A percentile compares a stretch with the other conserved stretches of the same genome.
phyloP scores from a whole-genome alignment of 352 stramenopile genomes.

The Plasmopara muralis region DNA sequence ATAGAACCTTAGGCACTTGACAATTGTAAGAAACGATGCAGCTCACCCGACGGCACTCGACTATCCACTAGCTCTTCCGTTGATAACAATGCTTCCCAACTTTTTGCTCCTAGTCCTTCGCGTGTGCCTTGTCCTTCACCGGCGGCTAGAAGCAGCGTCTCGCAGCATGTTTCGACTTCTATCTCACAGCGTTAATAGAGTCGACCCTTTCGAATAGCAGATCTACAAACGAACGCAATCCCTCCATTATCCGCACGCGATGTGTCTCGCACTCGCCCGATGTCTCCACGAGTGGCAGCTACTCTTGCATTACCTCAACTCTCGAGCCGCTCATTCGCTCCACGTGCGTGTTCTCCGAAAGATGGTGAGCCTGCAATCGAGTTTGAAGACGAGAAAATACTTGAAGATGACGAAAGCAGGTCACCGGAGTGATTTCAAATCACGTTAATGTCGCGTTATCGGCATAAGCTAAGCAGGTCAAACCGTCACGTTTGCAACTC shows the following conservation, averaged over 20 bases:
- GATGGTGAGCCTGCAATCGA: slow-evolving; percentile 21
- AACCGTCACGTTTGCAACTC: slow-evolving; percentile 5
- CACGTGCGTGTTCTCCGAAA: slow-evolving; percentile 4
- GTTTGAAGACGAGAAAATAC: slow-evolving; percentile 38
- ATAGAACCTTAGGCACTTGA: slow-evolving; percentile 8
- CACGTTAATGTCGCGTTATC: slow-evolving; percentile 11
- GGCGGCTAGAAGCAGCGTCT: background rate
- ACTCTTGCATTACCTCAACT: slow-evolving; percentile 7
- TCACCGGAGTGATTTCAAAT: slow-evolving; percentile 14
- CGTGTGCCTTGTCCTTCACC: slow-evolving; percentile 10
- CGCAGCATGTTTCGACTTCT: slow-evolving; percentile 11
- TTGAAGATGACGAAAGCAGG: slow-evolving; percentile 11
- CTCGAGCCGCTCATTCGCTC: slow-evolving; percentile 1
- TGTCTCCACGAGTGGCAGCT: slow-evolving; percentile 9
- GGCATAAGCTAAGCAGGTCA: slow-evolving; percentile 16
- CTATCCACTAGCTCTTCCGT: slow-evolving; percentile 13
- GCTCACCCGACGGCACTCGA: slow-evolving; percentile 2
- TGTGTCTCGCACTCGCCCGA: slow-evolving; percentile 13
- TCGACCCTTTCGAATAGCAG: slow-evolving; percentile 3
- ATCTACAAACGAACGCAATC: slow-evolving; percentile 4
- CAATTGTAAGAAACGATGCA: slow-evolving; percentile 5
- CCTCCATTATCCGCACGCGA: slow-evolving; percentile 16
- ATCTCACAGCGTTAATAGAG: background rate
- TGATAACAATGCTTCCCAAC: slow-evolving; percentile 6
- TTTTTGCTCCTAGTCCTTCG: slow-evolving; percentile 19